A percentile compares a stretch with the other conserved stretches of the same genome.
Conservation (phyloP, 805 yeast species). For the Candida sakaeoensis region DNA sequence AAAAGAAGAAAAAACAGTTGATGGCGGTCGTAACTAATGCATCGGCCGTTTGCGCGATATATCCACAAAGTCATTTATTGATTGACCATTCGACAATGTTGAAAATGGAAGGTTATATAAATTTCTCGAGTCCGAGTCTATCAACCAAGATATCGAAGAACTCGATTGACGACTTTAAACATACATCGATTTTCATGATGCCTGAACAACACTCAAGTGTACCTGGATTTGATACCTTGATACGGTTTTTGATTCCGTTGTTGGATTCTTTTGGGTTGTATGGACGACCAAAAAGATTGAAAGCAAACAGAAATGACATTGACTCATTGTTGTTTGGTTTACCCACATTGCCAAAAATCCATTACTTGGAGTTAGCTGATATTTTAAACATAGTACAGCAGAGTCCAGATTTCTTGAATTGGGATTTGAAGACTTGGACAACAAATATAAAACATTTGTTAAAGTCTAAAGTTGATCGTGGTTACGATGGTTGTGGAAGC, state of each 20-base stretch:
- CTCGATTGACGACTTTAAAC: slow-evolving; percentile 32
- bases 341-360: slow-evolving; percentile 44
- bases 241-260: slow-evolving; percentile 38
- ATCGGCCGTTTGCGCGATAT: slow-evolving; percentile 78
- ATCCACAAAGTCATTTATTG: slow-evolving; percentile 77
- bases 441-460: slow-evolving; percentile 26
- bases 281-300: slow-evolving; percentile 42
- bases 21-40: slow-evolving; percentile 78
- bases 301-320: slow-evolving; percentile 39
- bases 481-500: slow-evolving; percentile 79
- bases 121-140: slow-evolving; percentile 44
- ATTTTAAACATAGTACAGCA: slow-evolving; percentile 18
- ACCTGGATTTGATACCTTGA: slow-evolving; percentile 49
- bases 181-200: slow-evolving; percentile 40
- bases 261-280: slow-evolving; percentile 42
- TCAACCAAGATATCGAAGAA: slow-evolving; percentile 32
- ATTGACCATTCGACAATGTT: slow-evolving; percentile 86
- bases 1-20: slow-evolving; percentile 62
- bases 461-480: slow-evolving; percentile 34
- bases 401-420: slow-evolving; percentile 24
- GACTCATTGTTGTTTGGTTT: slow-evolving; percentile 41
- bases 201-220: slow-evolving; percentile 44
- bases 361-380: slow-evolving; percentile 37
- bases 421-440: slow-evolving; percentile 39
- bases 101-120: slow-evolving; percentile 80